Percentiles rank a stretch among this genome's conserved stretches.
These are phyloP conservation scores for Sorghum bicolor DNA, from an alignment of 176 grass and related monocot genomes.

Conservation along the genomic window Sorghum_bicolor_NCBIv3 NC_012870.2:13533501-13534000, in stretches of 20 bases:
- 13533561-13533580: background rate
- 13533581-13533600: background rate
- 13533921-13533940: conserved; percentile 25
- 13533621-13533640: background rate
- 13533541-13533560: background rate
- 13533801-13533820: background rate
- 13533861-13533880: background rate
- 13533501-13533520: background rate
- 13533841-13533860: background rate
- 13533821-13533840: background rate
- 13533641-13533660: background rate
- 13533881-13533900: conserved; percentile 39
- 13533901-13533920: conserved; percentile 57
- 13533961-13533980: conserved; percentile 34
- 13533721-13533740: background rate
- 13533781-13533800: background rate
- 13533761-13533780: background rate
- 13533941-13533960: conserved; percentile 48
- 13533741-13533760: conserved; percentile 17
- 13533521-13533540: background rate
- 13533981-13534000: conserved; percentile 40
- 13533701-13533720: background rate
- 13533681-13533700: background rate
- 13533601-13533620: background rate
- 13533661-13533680: conserved; percentile 8